Base-by-base conservation (phyloP, 768 basidiomycete genomes). In the Amanita rubescens region DNA sequence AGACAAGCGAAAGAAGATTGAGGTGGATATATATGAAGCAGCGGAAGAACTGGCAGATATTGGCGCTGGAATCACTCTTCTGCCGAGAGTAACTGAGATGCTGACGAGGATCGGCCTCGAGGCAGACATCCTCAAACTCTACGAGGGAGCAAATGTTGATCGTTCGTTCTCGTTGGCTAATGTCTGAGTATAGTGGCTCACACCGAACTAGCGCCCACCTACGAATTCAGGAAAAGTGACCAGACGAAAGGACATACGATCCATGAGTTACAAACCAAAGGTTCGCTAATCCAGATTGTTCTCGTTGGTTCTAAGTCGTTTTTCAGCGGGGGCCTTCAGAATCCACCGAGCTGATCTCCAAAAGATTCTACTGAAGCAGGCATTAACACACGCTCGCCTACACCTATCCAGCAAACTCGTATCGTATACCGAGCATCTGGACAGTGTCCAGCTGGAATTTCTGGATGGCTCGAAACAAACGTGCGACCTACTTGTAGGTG, bases 141-240 rank as follows among this genome's bases (percentile, higher is more conserved):
- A 19, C 8, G 48, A 37, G n/a, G 19, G n/a, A 35, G 48, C 34
- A 2, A 24, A 3, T 20, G 34, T 37, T 9, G 19, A 15, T 11
- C 11, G 48, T 49, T 10, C 9, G 35, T 22, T 47, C 25, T 22
- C 5, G 15, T 35, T 24, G 14, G 15, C 10, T 15, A 20, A 22
- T 35, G 14, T 14, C 6, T 5, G n/a, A n/a, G n/a, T n/a, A n/a
- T n/a, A n/a, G 4, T 25, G 20, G 6, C 32, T 24, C 17, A 38
- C 11, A 39, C 30, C 12, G 33, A n/a, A 42, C 15, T 49, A 87
- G 85, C 77, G 10, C 65, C 74, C 0, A 59, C 75, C 6, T 77
- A 86, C 54, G 69, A 67, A 43, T 80, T 79, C 57, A 75, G 86
- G 47, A 84, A 82, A 64, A 78, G 81, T 55, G 84, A 87, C 60